Conservation (phyloP, 1,284 basidiomycete species). For the Sporisorium scitamineum region DNA sequence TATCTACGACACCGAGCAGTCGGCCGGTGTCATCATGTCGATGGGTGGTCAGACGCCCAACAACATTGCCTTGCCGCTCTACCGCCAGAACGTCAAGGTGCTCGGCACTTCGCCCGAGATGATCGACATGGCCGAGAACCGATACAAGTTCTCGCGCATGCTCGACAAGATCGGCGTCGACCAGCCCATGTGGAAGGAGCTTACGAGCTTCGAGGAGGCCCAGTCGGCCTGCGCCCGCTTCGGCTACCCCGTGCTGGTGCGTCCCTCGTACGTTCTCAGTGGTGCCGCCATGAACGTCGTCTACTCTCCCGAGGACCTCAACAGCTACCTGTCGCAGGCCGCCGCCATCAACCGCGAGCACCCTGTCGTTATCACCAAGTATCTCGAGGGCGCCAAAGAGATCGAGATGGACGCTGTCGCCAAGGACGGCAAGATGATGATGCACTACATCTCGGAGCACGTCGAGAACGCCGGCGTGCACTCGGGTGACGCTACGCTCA, state of each 20-base stretch:
- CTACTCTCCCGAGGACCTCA: constrained; percentile 89
- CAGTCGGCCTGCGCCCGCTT: constrained; percentile 70
- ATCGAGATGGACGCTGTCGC: constrained; percentile 99
- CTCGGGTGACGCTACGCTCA: constrained; percentile 96
- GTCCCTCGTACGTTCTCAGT: constrained; percentile 96
- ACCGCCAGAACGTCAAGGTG: constrained; percentile 96
- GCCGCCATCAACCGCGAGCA: constrained; percentile 96
- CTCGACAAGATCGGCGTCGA: constrained; percentile 97
- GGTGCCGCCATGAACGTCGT: constrained; percentile 99
- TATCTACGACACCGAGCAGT: constrained; percentile 92
- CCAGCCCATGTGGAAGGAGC: constrained; percentile 96
- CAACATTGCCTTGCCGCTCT: constrained; percentile 93
- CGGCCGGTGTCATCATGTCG: constrained; percentile 91
- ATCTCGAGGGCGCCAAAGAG: constrained; percentile 99
- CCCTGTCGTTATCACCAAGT: constrained; percentile 98
- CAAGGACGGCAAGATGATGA: constrained; percentile 94
- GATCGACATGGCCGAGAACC: constrained; percentile 99
- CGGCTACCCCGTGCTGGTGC: constrained; percentile 93
- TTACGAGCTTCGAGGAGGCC: constrained; percentile 90
- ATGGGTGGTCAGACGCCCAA: constrained; percentile 99
- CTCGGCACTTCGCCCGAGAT: constrained; percentile 98
- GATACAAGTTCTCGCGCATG: constrained; percentile 99
- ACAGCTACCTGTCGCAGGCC: constrained; percentile 93
- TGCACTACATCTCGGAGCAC: constrained; percentile 99
- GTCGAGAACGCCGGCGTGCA: constrained; percentile 99